Percentiles rank a stretch among this genome's conserved stretches.
Conservation (phyloP, 441 rosid species). For the Manihot esculenta region DNA sequence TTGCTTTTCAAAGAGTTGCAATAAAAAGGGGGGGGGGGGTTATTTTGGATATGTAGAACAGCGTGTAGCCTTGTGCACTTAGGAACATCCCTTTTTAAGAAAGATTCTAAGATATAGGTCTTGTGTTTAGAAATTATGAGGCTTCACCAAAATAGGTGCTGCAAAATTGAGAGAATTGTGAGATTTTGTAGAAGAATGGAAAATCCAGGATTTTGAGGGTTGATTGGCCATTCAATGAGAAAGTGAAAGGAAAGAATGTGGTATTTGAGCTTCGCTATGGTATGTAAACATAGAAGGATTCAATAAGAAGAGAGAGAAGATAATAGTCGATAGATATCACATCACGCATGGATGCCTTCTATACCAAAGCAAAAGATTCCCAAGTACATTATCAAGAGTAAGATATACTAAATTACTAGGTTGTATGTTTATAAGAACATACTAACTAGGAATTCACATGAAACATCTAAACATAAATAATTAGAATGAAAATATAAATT, state of each 20-base stretch:
- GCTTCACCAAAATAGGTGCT: neutral
- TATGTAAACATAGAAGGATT: neutral
- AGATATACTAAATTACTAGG: neutral
- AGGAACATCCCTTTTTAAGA: too few relatives aligned
- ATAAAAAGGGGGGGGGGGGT: too few relatives aligned
- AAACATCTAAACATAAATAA: neutral
- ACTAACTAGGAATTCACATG: neutral
- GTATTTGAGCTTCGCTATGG: neutral
- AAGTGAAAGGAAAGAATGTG: neutral
- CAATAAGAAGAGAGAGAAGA: neutral
- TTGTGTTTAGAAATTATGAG: slow-evolving; percentile 1
- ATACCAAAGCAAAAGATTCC: neutral
- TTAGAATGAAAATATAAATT: too few relatives aligned
- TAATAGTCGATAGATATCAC: neutral
- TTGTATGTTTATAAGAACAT: neutral
- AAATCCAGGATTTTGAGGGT: neutral
- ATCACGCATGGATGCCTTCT: neutral
- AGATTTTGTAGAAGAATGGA: neutral
- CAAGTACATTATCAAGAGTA: neutral
- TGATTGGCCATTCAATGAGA: neutral
- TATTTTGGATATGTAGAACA: neutral
- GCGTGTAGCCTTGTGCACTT: too few relatives aligned
- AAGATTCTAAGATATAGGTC: neutral
- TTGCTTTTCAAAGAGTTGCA: too few relatives aligned
- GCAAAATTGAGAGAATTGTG: neutral